These are phyloP conservation scores for Metschnikowia lochheadii DNA, from an alignment of 805 yeast genomes.

Conservation along the genomic window DNA sequence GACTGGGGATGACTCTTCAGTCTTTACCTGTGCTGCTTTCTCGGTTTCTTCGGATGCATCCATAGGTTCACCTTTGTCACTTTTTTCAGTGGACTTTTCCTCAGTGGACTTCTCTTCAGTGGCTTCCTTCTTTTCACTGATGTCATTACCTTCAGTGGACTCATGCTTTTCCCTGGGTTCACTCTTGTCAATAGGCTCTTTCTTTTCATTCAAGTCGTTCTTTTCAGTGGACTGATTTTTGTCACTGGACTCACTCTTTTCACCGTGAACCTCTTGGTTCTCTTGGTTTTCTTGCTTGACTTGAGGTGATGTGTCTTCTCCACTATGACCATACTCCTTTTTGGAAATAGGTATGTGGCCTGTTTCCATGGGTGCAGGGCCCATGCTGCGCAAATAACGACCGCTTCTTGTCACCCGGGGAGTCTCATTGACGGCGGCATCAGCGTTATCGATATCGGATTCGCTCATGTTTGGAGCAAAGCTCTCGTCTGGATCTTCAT, in stretches of 20 bases:
- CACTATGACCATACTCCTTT: slow-evolving; percentile 2
- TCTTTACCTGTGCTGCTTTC: neutral
- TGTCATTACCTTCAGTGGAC: neutral
- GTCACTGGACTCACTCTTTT: neutral
- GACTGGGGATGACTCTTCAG: neutral
- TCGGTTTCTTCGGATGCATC: too few species aligned
- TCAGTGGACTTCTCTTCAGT: neutral
- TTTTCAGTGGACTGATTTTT: neutral
- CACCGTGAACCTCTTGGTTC: neutral
- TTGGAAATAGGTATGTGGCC: neutral
- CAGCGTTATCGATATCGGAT: neutral
- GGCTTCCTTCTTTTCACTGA: neutral
- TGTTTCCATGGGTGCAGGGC: neutral
- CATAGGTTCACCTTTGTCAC: too few species aligned
- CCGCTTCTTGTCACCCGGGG: slow-evolving; percentile 1
- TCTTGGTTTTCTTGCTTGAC: neutral
- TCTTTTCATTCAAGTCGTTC: neutral
- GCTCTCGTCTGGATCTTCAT: neutral
- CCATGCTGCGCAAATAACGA: slow-evolving; percentile 3
- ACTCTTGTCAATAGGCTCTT: neutral
- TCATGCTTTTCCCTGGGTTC: neutral
- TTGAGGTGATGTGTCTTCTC: neutral
- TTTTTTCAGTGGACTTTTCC: neutral
- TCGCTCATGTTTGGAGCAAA: neutral
- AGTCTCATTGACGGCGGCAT: neutral